Percentiles rank a stretch among this genome's conserved stretches.
These are phyloP conservation scores for Phytophthora capsici DNA, from an alignment of 352 stramenopile genomes.

Conservation along the genomic window DNA sequence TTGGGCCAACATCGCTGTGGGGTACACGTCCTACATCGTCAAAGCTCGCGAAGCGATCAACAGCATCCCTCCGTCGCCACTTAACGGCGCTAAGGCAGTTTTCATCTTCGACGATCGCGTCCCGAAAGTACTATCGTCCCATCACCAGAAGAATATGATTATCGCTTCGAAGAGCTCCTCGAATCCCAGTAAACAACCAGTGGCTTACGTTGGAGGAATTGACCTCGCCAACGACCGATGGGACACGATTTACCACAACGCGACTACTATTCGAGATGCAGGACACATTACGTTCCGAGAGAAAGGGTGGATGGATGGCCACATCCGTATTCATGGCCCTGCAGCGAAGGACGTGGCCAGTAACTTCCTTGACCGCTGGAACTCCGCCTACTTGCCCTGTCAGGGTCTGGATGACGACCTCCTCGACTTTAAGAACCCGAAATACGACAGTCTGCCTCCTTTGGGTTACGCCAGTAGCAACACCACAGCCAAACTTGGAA, in stretches of 20 bases:
- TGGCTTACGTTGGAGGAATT: slow-evolving; percentile 56
- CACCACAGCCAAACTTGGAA: slow-evolving; percentile 10
- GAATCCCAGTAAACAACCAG: slow-evolving; percentile 12
- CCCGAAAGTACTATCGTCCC: slow-evolving; percentile 30
- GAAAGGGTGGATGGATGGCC: slow-evolving; percentile 64
- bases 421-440: slow-evolving; percentile 55
- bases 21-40: slow-evolving; percentile 34
- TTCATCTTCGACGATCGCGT: slow-evolving; percentile 65
- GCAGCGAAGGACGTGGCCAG: slow-evolving; percentile 50
- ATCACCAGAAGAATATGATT: slow-evolving; percentile 60
- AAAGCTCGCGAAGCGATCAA: slow-evolving; percentile 50
- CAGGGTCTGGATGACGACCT: slow-evolving; percentile 35
- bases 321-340: slow-evolving; percentile 46
- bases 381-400: slow-evolving; percentile 37
- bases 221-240: slow-evolving; percentile 60
- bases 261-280: slow-evolving; percentile 34
- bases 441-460: slow-evolving; percentile 15
- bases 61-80: slow-evolving; percentile 12
- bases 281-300: slow-evolving; percentile 43
- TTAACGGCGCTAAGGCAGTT: slow-evolving; percentile 19
- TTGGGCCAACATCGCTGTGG: slow-evolving; percentile 56
- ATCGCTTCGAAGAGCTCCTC: slow-evolving; percentile 15
- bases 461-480: slow-evolving; percentile 13
- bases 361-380: slow-evolving; percentile 66
- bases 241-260: slow-evolving; percentile 59